These are phyloP conservation scores for Albatrellus ellisii DNA, from an alignment of 768 basidiomycete species.

Conservation along the genomic window DNA sequence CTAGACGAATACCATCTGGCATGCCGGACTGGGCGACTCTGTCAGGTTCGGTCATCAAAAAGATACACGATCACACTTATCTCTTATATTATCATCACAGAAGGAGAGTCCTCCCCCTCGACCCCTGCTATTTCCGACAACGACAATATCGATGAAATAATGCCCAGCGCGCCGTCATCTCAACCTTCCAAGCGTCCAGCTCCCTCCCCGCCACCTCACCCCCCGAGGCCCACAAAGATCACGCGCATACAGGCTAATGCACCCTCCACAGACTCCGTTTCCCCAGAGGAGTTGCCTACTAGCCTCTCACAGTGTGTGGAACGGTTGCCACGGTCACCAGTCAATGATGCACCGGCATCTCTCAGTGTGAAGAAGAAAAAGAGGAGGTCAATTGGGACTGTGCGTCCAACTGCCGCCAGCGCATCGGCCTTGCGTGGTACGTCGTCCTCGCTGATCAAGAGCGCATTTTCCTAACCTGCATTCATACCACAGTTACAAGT, in stretches of 20 bases:
- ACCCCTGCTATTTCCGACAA: background rate
- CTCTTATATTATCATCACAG: background rate
- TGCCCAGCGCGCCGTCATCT: background rate
- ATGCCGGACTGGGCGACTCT: background rate
- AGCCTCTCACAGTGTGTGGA: too few relatives aligned
- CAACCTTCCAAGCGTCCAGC: background rate
- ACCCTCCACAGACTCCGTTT: background rate
- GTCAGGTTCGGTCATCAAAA: background rate
- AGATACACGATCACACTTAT: too few relatives aligned
- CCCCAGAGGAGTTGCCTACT: too few relatives aligned
- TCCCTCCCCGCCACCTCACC: background rate
- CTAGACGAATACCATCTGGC: background rate
- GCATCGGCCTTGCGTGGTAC: too few relatives aligned
- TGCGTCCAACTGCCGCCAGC: too few relatives aligned
- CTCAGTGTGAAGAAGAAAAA: too few relatives aligned
- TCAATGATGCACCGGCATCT: too few relatives aligned
- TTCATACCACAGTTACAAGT: too few relatives aligned
- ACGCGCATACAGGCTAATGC: background rate
- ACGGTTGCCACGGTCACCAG: too few relatives aligned
- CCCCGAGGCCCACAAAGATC: background rate
- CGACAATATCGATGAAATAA: background rate
- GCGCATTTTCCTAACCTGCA: too few relatives aligned
- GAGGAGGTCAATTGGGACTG: too few relatives aligned
- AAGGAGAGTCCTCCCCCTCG: background rate
- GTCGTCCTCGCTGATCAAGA: too few relatives aligned